phyloP scores from a whole-genome alignment of 352 stramenopile genomes.

The Peronospora farinosa region DNA sequence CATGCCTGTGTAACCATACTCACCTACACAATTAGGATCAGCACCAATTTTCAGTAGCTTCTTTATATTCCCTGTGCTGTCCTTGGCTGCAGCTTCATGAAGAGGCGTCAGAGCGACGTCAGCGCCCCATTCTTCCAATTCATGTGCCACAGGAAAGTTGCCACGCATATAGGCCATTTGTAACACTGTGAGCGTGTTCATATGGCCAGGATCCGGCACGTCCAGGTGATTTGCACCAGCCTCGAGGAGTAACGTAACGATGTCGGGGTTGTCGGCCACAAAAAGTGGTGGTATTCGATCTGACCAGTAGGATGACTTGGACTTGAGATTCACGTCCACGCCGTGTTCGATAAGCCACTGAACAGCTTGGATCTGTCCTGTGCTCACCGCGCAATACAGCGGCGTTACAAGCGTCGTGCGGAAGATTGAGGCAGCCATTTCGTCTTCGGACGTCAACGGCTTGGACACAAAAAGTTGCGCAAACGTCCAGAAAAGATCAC shows the following conservation, averaged over 20 bases:
- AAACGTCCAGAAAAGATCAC: slow-evolving; percentile 73
- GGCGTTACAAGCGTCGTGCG: slow-evolving; percentile 69
- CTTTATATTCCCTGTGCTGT: slow-evolving; percentile 31
- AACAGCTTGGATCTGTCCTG: slow-evolving; percentile 62
- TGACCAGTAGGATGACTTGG: slow-evolving; percentile 56
- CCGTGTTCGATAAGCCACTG: slow-evolving; percentile 64
- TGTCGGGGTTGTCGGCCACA: slow-evolving; percentile 70
- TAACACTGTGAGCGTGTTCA: slow-evolving; percentile 80
- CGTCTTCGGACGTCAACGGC: slow-evolving; percentile 54
- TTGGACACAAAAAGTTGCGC: slow-evolving; percentile 66
- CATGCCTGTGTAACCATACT: slow-evolving; percentile 71
- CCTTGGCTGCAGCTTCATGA: slow-evolving; percentile 50
- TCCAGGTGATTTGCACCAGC: slow-evolving; percentile 70
- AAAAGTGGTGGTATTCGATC: slow-evolving; percentile 76
- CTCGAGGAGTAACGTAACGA: slow-evolving; percentile 57
- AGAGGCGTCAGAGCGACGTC: slow-evolving; percentile 71
- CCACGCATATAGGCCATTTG: slow-evolving; percentile 72
- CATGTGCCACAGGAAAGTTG: slow-evolving; percentile 75
- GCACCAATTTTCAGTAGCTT: slow-evolving; percentile 64
- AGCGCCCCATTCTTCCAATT: slow-evolving; percentile 71
- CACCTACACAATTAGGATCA: slow-evolving; percentile 66
- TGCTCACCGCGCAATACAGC: slow-evolving; percentile 74
- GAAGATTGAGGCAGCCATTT: slow-evolving; percentile 57
- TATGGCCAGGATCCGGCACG: slow-evolving; percentile 71
- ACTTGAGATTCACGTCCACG: slow-evolving; percentile 56